Evolutionary conservation across 1,139 yeast species (phyloP), one percentile per base, ranked within the genome.

Genomic region (Ogataea hybrid): DNA sequence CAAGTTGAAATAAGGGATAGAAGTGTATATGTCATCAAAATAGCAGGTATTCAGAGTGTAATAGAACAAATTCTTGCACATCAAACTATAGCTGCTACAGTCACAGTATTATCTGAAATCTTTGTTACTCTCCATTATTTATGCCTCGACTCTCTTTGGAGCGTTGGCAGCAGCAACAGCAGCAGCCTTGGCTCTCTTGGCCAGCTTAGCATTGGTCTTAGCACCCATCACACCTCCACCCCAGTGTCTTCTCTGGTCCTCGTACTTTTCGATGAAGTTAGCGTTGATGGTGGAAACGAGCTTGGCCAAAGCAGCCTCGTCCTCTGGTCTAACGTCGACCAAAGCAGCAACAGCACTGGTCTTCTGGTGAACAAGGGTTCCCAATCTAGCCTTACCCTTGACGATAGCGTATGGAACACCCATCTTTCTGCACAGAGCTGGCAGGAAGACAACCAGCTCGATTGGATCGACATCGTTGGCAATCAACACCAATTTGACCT

Each of bases 391-490:
- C 84, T 89, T 90, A 73, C 97, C 97, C 82, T 90, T 90, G 65
- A 90, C 88, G 68, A 90, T 85, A 61, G 97, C 97, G 79, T 89
- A 90, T 70, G 97, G 97, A 59, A 92, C 89, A 75, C 97, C 97
- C 94, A 90, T 83, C 84, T 90, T 90, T 79, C 92, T 87, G 80
- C 97, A 90, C 68, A 90, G 82, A 72, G 97, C 97, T 69, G 97
- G 97, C 62, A 90, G 78, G 84, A 86, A 90, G 60, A 90, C 77
- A 61, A 90, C 97, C 69, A 90, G 80, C 77, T 90, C 97, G 68
- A 90, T 87, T 70, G 97, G 97, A 80, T 90, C 97, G 66, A 90
- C 97, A 64, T 90, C 97, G 78, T 90, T 84, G 70, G 97, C 97
- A 68, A 90, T 90, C 70, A 90, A 81, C 57, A 90, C 97, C 64